A percentile compares a stretch with the other conserved stretches of the same genome.
These are phyloP conservation scores for Physaria fendleri DNA, from an alignment of 345 rosid species.

Conservation along the genomic window DNA sequence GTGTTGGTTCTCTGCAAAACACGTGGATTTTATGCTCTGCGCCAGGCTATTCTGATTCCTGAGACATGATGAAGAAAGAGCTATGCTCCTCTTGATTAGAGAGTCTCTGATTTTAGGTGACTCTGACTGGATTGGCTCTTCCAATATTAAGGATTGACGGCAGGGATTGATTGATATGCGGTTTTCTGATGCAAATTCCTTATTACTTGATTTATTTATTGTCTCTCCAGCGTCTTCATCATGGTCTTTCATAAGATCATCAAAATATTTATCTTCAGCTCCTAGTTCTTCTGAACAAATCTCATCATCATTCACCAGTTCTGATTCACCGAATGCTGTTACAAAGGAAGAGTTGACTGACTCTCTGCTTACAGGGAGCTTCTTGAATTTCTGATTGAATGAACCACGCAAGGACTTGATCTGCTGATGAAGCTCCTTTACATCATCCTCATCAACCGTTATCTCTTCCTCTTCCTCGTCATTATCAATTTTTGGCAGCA, in stretches of 20 bases:
- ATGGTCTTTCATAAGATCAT: slow-evolving; percentile 30
- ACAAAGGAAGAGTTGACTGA: slow-evolving; percentile 50
- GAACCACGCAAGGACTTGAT: slow-evolving; percentile 53
- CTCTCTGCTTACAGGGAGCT: slow-evolving; percentile 41
- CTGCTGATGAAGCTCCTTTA: slow-evolving; percentile 58
- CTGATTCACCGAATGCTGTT: slow-evolving; percentile 62
- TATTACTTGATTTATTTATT: slow-evolving; percentile 26
- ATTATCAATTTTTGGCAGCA: slow-evolving; percentile 51
- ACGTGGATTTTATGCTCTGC: slow-evolving; percentile 33
- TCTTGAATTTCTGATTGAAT: slow-evolving; percentile 37
- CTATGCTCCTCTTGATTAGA: slow-evolving; percentile 58
- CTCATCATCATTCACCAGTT: slow-evolving; percentile 54
- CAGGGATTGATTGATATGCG: slow-evolving; percentile 55
- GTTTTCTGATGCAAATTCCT: slow-evolving; percentile 35
- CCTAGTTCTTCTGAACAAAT: slow-evolving; percentile 43
- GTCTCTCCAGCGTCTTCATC: slow-evolving; percentile 24
- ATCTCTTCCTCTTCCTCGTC: slow-evolving; percentile 69
- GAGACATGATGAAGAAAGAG: slow-evolving; percentile 43
- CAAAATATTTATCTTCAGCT: slow-evolving; percentile 41
- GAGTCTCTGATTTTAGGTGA: slow-evolving; percentile 77
- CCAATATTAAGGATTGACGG: slow-evolving; percentile 49
- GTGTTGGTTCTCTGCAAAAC: slow-evolving; percentile 46
- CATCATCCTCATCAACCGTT: slow-evolving; percentile 63
- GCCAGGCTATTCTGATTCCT: slow-evolving; percentile 44
- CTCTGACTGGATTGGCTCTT: slow-evolving; percentile 78